phyloP scores from a whole-genome alignment of 352 stramenopile species.

The Phytophthora constricta region DNA sequence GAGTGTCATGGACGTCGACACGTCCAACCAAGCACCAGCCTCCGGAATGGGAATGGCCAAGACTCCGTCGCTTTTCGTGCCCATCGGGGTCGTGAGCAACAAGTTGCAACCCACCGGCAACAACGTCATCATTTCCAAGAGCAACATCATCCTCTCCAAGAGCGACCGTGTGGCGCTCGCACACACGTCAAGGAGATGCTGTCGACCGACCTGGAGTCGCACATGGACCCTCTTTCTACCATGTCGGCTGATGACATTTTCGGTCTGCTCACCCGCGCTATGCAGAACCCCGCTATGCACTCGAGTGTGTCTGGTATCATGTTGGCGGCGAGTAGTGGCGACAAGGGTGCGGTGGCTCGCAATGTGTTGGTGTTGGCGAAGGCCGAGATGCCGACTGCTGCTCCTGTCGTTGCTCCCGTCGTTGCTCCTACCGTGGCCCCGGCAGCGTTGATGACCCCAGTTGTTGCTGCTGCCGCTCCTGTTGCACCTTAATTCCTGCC shows the following conservation, averaged over 20 bases:
- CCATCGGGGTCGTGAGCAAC: background rate
- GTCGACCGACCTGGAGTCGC: slow-evolving; percentile 5
- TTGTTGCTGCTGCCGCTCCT: background rate
- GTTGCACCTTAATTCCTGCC: too few relatives aligned
- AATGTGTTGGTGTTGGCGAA: slow-evolving; percentile 9
- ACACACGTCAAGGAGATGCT: slow-evolving; percentile 22
- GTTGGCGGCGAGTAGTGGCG: slow-evolving; percentile 6
- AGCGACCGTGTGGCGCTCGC: slow-evolving; percentile 23
- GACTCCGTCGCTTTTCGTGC: background rate
- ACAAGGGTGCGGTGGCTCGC: slow-evolving; percentile 12
- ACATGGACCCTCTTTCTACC: background rate
- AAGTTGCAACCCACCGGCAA: slow-evolving; percentile 15
- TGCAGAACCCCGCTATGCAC: slow-evolving; percentile 2
- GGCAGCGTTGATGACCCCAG: too few relatives aligned
- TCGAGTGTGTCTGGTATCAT: slow-evolving; percentile 18
- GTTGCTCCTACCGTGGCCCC: too few relatives aligned
- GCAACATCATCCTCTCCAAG: slow-evolving; percentile 16
- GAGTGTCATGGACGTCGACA: background rate
- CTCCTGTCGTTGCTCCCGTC: background rate
- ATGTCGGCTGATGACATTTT: slow-evolving; percentile 15
- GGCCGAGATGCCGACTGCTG: slow-evolving; percentile 1
- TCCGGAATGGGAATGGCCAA: background rate
- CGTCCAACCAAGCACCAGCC: too few relatives aligned
- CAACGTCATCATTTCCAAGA: slow-evolving; percentile 23
- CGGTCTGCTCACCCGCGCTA: slow-evolving; percentile 3